A percentile compares a stretch with the other conserved stretches of the same genome.
Evolutionary conservation across 2,329 filamentous ascomycete genomes (phyloP).

Genomic region (Epichloe typhina): DNA sequence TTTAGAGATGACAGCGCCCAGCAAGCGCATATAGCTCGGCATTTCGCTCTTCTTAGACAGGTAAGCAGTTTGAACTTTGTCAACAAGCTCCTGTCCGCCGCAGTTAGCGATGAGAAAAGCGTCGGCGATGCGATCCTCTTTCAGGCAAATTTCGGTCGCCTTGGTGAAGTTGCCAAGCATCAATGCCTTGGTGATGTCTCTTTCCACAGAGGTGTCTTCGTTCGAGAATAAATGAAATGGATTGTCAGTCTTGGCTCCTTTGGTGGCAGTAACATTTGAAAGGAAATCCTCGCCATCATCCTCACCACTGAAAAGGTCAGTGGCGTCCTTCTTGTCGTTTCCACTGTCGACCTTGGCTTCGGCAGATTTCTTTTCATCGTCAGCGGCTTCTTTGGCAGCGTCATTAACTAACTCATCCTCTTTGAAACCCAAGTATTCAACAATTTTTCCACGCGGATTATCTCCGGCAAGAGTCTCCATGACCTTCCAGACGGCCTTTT

Average conservation of each 20-base stretch:
- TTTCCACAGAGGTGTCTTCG: constrained; percentile 72
- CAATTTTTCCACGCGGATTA: constrained; percentile 73
- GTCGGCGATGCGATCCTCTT: constrained; percentile 83
- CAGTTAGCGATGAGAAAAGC: constrained; percentile 98
- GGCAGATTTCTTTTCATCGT: constrained; percentile 14
- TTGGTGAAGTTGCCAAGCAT: constrained; percentile 85
- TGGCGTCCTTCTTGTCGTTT: constrained; percentile 46
- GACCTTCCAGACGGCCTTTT: constrained; percentile 92
- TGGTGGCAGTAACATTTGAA: constrained; percentile 70
- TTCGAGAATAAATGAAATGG: constrained; percentile 85
- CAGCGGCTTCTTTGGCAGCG: constrained; percentile 19
- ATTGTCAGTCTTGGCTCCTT: constrained; percentile 84
- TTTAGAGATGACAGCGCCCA: constrained; percentile 87
- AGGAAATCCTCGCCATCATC: constrained; percentile 72
- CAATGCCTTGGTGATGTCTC: constrained; percentile 72
- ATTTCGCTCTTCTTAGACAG: constrained; percentile 68
- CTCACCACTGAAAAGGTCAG: constrained; percentile 63
- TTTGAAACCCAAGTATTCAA: constrained; percentile 81
- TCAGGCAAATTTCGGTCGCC: constrained; percentile 77
- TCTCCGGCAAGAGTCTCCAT: constrained; percentile 78
- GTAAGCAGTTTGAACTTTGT: constrained; percentile 87
- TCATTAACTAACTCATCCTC: constrained; percentile 43
- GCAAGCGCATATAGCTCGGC: constrained; percentile 82
- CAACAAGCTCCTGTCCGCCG: constrained; percentile 81
- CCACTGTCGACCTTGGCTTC: constrained; percentile 20